Base-by-base conservation (phyloP, 2,329 filamentous ascomycete genomes). In the Verticillium nubilum region DNA sequence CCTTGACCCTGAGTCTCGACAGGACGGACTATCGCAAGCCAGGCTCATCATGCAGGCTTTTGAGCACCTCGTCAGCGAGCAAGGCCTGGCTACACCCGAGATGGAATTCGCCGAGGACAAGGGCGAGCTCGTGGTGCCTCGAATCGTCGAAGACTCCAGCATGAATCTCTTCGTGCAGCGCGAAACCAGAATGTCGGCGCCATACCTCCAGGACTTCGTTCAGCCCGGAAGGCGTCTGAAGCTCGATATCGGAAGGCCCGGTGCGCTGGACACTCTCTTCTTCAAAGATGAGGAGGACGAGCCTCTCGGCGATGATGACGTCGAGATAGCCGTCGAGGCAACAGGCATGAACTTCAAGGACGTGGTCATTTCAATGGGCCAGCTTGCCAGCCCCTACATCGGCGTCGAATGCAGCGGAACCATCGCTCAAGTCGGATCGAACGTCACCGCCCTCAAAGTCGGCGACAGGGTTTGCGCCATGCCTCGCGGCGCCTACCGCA, bases 361-460 rank as follows among this genome's bases (percentile, higher is more conserved):
- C 31, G 52, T 62, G 52, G 33, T 61, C 13, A 19, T 58, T 9
- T 70, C 72, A 2, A 62, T 68, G 59, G 70, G 67, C 27, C 66
- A 63, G 12, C 60, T 69, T 2, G 57, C 37, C 17, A 42, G 47
- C 13, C 27, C 47, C 2, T 29, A 28, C 56, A 25, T 53, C 13
- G 52, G 52, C 26, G 25, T 53, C 12, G 52, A 53, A 19, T 53
- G 52, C 26, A 53, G 52, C 13, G 73, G 73, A 5, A 28, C 65
- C n/a, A 69, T 72, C 7, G 64, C 65, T n/a, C 67, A 67, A 0
- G 66, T 74, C 10, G 68, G 70, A 4, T 57, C 72, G 0, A 47
- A 61, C 29, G 65, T 65, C 23, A 60, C 66, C 26, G 54, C 68
- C 13, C 33, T 63, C 25, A 62, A 62, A 12, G 19, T 59, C 23